Percentiles rank a stretch among this genome's conserved stretches.
These are phyloP conservation scores for Flaveria bidentis DNA, from an alignment of 129 eudicot genomes.

Conservation along the genomic window DNA sequence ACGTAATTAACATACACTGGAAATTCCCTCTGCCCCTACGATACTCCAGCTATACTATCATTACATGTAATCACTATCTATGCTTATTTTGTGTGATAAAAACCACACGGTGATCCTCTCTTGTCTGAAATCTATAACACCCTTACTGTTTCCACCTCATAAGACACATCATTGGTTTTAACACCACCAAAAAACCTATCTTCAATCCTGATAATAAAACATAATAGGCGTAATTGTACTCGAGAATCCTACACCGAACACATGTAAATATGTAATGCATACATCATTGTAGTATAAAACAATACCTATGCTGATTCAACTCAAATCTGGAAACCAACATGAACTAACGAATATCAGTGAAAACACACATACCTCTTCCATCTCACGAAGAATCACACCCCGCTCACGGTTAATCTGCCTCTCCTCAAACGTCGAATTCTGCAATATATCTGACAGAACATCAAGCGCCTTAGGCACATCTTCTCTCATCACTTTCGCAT, in stretches of 20 bases:
- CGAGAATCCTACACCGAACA: not conserved
- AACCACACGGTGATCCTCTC: not conserved
- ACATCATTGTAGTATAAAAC: no score
- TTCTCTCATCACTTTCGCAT: slow-evolving; percentile 66
- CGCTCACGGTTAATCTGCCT: slow-evolving; percentile 59
- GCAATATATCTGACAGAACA: slow-evolving; percentile 74
- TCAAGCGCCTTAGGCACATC: slow-evolving; percentile 72
- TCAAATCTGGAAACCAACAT: no score
- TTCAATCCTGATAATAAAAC: no score
- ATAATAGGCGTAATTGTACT: no score
- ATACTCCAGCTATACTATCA: no score
- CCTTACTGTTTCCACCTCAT: no score
- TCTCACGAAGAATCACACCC: slow-evolving; percentile 80
- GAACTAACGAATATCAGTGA: not conserved
- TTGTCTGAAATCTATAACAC: not conserved
- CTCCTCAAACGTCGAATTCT: slow-evolving; percentile 78
- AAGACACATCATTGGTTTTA: no score
- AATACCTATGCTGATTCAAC: no score
- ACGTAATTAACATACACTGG: no score
- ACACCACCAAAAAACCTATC: no score
- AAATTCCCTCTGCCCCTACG: no score
- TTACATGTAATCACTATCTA: not conserved
- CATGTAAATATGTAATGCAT: no score
- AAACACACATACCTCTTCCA: slow-evolving; percentile 66
- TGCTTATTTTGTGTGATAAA: not conserved